Evolutionary conservation across 2,329 filamentous ascomycete species (phyloP).

Genomic region (Dothideomycetes sp.): DNA sequence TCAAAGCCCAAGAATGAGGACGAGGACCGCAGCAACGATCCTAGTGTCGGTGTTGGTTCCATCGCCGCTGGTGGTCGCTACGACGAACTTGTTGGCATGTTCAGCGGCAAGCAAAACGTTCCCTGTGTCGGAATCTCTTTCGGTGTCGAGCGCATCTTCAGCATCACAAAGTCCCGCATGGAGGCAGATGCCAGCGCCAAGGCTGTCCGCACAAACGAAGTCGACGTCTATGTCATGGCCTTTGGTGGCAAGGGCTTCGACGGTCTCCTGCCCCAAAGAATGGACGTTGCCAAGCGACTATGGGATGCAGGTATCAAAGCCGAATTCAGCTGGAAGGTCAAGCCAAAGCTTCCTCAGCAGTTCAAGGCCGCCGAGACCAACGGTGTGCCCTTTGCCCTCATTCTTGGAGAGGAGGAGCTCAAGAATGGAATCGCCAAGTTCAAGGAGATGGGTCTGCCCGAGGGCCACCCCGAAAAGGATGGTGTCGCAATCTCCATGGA

Average conservation of each 20-base stretch:
- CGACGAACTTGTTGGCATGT: slow-evolving; percentile 91
- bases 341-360: slow-evolving; percentile 77
- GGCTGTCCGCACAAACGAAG: slow-evolving; percentile 55
- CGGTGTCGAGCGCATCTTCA: slow-evolving; percentile 90
- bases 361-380: slow-evolving; percentile 81
- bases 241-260: slow-evolving; percentile 79
- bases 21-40: slow-evolving; percentile 64
- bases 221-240: slow-evolving; percentile 91
- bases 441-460: slow-evolving; percentile 70
- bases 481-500: slow-evolving; percentile 61
- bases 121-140: slow-evolving; percentile 91
- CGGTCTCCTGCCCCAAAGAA: slow-evolving; percentile 71
- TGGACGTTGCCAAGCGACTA: slow-evolving; percentile 63
- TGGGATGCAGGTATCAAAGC: slow-evolving; percentile 88
- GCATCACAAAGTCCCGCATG: slow-evolving; percentile 71
- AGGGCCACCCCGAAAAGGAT: slow-evolving; percentile 83
- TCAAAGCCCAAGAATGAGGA: slow-evolving; percentile 40
- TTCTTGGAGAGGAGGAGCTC: slow-evolving; percentile 84
- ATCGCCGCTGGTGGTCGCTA: slow-evolving; percentile 86
- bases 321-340: slow-evolving; percentile 81
- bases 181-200: slow-evolving; percentile 48
- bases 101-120: slow-evolving; percentile 63
- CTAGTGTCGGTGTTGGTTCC: slow-evolving; percentile 74
- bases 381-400: slow-evolving; percentile 74
- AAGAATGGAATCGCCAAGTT: slow-evolving; percentile 73